Evolutionary conservation across 345 rosid genomes (phyloP).

Genomic region (Erodium maritimum): DNA sequence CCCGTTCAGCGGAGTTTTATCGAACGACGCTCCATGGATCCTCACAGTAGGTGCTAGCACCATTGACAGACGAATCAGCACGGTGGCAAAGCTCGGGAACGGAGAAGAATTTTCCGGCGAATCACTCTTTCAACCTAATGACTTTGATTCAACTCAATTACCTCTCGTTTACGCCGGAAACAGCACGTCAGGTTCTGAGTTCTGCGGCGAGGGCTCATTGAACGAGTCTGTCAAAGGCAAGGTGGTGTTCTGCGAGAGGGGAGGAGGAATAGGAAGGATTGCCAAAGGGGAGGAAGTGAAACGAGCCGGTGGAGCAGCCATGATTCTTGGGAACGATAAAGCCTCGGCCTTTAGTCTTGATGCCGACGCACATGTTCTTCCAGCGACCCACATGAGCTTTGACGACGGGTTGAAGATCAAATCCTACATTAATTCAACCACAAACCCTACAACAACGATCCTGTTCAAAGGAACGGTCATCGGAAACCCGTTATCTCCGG

Average conservation of each 20-base stretch:
- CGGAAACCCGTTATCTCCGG: conserved; percentile 26
- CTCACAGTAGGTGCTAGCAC: conserved; percentile 52
- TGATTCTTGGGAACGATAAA: conserved; percentile 31
- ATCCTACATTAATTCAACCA: conserved; percentile 23
- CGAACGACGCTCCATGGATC: conserved; percentile 56
- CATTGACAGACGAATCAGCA: conserved; percentile 32
- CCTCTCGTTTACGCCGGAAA: conserved; percentile 35
- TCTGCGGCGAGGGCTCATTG: conserved; percentile 21
- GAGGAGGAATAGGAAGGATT: conserved; percentile 16
- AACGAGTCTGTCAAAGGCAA: conserved; percentile 22
- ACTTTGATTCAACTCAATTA: conserved; percentile 17
- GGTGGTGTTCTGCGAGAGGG: conserved; percentile 37
- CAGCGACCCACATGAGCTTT: conserved; percentile 28
- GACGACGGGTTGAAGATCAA: conserved; percentile 18
- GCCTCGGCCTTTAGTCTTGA: conserved; percentile 18
- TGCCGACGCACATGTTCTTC: conserved; percentile 36
- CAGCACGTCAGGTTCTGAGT: conserved; percentile 12
- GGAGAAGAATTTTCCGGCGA: conserved; percentile 34
- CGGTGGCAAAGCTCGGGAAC: conserved; percentile 32
- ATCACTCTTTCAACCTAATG: conserved; percentile 30
- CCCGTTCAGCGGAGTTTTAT: conserved; percentile 16
- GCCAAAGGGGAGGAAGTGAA: conserved; percentile 34
- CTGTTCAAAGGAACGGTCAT: conserved; percentile 23
- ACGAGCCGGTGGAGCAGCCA: conserved; percentile 33
- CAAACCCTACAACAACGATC: conserved; percentile 25